Base-by-base conservation (phyloP, 306 rosid species). In the Quercus alba region DNA sequence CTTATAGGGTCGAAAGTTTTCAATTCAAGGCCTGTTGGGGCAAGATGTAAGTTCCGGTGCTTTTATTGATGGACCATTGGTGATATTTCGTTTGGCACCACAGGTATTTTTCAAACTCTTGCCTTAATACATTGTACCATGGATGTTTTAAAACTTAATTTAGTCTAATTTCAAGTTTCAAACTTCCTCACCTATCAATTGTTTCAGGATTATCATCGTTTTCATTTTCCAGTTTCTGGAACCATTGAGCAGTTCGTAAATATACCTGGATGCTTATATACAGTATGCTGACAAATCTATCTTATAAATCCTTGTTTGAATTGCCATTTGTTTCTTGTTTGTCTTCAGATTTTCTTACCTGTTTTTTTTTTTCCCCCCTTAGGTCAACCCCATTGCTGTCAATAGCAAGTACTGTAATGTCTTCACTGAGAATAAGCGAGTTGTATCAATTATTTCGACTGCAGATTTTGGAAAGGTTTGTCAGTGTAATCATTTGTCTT, bases 361-460 rank as follows among this genome's bases (percentile, higher is more conserved):
- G 69, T 64, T 77, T 26, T 46, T 52, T 52, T 79, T 19, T 69
- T 70, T 46, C 0, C 6, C 44, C 1, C 41, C 33, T 31, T 49
- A 95, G 99, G 99, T 95, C 68, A 93, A 95, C 78, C 98, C 99
- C 69, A 95, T 95, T 75, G 99, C 99, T 80, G 97, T 95, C 61
- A 95, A 95, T 85, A 95, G 99, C 90, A 93, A 93, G 89, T 95
- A 95, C 68, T 91, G 97, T 84, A 95, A 95, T 83, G 98, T 95
- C 56, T 95, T 91, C 94, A 95, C 99, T 0, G 99, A 95, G 90
- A 95, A 95, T 76, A 95, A 90, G 91, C 94, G 99, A 84, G 91
- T 78, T 57, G 91, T 95, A 81, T 87, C 99, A 57, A 79, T 90
- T 73, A 91, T 95, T 77, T 93, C 96, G 59, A 90, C 97, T 19